Percentiles rank a stretch among this genome's conserved stretches.
Conservation (phyloP, 768 basidiomycete genomes). For the Serendipita sp. region DNA sequence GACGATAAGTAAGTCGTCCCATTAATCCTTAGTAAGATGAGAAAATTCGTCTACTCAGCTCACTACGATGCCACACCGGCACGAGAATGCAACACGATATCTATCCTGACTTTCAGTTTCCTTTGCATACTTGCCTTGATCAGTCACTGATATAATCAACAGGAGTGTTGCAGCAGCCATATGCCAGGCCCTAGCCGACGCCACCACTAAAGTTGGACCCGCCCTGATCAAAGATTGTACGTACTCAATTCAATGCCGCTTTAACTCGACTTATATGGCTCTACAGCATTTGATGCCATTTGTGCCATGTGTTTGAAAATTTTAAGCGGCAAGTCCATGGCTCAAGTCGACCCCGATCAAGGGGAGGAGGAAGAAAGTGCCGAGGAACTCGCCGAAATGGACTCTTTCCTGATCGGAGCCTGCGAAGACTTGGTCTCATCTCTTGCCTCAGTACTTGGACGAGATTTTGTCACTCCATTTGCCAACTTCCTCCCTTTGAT, state of each 20-base stretch:
- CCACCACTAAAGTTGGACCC: slow-evolving; percentile 82
- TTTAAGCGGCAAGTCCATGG: slow-evolving; percentile 84
- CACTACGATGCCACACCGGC: slow-evolving; percentile 49
- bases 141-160: slow-evolving; percentile 14
- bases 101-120: slow-evolving; percentile 22
- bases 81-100: slow-evolving; percentile 35
- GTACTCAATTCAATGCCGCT: slow-evolving; percentile 17
- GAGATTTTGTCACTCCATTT: slow-evolving; percentile 72
- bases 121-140: slow-evolving; percentile 9
- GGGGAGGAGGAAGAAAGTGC: slow-evolving; percentile 67
- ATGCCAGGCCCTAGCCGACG: slow-evolving; percentile 79
- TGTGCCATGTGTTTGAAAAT: slow-evolving; percentile 71
- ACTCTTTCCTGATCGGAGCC: slow-evolving; percentile 84
- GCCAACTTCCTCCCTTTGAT: slow-evolving; percentile 77
- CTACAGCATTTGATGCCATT: slow-evolving; percentile 52
- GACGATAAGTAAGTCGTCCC: slow-evolving; percentile 75
- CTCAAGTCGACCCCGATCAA: slow-evolving; percentile 91
- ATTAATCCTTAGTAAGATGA: slow-evolving; percentile 27
- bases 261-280: background rate
- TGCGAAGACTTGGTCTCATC: slow-evolving; percentile 89
- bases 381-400: slow-evolving; percentile 88
- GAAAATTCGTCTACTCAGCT: slow-evolving; percentile 47
- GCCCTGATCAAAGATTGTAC: slow-evolving; percentile 63
- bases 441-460: slow-evolving; percentile 68
- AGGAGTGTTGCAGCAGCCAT: slow-evolving; percentile 80